These are phyloP conservation scores for Dacryopinax spathularia DNA, from an alignment of 768 basidiomycete genomes.

Conservation along the genomic window DNA sequence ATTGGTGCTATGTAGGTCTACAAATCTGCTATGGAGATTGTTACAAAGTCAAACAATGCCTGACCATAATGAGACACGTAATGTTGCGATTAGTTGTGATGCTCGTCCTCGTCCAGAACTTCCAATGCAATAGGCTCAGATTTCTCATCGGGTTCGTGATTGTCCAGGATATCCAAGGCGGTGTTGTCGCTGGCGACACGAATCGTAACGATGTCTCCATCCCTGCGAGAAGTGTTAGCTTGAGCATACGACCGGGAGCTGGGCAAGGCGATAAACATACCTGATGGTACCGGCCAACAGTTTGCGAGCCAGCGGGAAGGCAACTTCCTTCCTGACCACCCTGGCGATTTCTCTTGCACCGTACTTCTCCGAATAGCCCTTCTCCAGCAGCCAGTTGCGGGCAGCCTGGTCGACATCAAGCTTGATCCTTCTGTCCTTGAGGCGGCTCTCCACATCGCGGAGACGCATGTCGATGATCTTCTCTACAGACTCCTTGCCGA, in stretches of 20 bases:
- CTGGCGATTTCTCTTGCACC: slow-evolving; percentile 73
- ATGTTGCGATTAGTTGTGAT: background rate
- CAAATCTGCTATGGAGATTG: too few relatives aligned
- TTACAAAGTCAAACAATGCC: background rate
- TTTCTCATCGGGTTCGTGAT: slow-evolving; percentile 37
- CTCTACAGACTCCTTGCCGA: slow-evolving; percentile 57
- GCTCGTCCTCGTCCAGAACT: background rate
- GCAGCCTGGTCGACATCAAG: slow-evolving; percentile 55
- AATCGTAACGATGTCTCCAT: slow-evolving; percentile 54
- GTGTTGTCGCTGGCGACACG: slow-evolving; percentile 32
- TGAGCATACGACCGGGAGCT: background rate
- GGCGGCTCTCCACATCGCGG: slow-evolving; percentile 51
- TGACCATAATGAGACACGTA: background rate
- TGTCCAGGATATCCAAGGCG: slow-evolving; percentile 43
- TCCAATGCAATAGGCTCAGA: background rate
- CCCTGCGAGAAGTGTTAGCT: slow-evolving; percentile 24
- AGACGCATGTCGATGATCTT: slow-evolving; percentile 66
- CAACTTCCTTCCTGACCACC: slow-evolving; percentile 66
- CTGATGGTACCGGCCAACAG: slow-evolving; percentile 65
- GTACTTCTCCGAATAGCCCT: slow-evolving; percentile 68
- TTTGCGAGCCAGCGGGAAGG: slow-evolving; percentile 71
- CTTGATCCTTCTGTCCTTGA: slow-evolving; percentile 50
- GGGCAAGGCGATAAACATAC: slow-evolving; percentile 26
- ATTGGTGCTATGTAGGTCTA: too few relatives aligned
- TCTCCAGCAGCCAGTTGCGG: slow-evolving; percentile 50